phyloP scores from a whole-genome alignment of 1,284 basidiomycete species.

The Heterobasidion irregulare region DNA sequence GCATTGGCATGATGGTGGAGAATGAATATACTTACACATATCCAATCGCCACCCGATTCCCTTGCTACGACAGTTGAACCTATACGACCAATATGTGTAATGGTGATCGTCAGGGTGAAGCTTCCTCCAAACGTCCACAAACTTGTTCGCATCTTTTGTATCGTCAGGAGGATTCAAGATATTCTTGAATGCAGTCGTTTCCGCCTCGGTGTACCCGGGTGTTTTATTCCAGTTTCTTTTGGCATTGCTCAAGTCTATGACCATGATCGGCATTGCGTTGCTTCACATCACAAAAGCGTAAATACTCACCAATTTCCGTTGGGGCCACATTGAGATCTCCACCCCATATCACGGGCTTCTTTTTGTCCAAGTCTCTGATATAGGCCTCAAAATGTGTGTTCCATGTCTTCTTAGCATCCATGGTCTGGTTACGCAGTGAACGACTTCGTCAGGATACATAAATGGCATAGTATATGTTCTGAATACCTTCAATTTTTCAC shows the following conservation, averaged over 20 bases:
- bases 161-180: slow-evolving; percentile 42
- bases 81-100: slow-evolving; percentile 83
- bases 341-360: slow-evolving; percentile 85
- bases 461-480: not conserved
- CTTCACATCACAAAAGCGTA: slow-evolving; percentile 3
- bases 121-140: slow-evolving; percentile 78
- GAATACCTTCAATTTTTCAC: slow-evolving; percentile 64
- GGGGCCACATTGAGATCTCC: slow-evolving; percentile 87
- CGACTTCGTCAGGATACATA: not conserved
- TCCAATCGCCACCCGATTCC: slow-evolving; percentile 86
- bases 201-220: slow-evolving; percentile 72
- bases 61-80: slow-evolving; percentile 74
- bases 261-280: not conserved
- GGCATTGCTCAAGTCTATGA: slow-evolving; percentile 51
- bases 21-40: slow-evolving; percentile 50
- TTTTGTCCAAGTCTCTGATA: slow-evolving; percentile 61
- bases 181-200: slow-evolving; percentile 63
- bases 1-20: slow-evolving; percentile 1
- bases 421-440: slow-evolving; percentile 35
- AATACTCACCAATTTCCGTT: slow-evolving; percentile 48
- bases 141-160: slow-evolving; percentile 31
- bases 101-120: slow-evolving; percentile 62
- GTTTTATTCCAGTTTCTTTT: slow-evolving; percentile 76
- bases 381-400: slow-evolving; percentile 69
- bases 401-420: slow-evolving; percentile 71